phyloP scores from a whole-genome alignment of 306 rosid species.

The Corylus americana region DNA sequence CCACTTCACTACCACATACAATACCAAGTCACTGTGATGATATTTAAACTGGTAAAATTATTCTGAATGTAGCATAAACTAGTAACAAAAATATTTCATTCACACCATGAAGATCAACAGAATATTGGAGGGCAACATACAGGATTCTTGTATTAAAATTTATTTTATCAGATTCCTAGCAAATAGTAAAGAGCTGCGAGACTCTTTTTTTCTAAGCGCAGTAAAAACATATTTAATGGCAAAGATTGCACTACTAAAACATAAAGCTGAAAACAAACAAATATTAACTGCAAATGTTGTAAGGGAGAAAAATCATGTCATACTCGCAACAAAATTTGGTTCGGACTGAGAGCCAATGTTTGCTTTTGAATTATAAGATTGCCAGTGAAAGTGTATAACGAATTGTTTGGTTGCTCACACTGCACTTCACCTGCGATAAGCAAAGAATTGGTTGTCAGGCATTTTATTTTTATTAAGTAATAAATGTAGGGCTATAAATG shows the following conservation, averaged over 20 bases:
- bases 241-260: background rate
- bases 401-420: conserved; percentile 96
- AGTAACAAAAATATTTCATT: conserved; percentile 22
- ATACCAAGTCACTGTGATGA: background rate
- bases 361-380: conserved; percentile 78
- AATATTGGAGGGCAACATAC: background rate
- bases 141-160: background rate
- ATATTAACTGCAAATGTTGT: conserved; percentile 13
- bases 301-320: conserved; percentile 27
- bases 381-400: conserved; percentile 90
- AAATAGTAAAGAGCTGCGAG: background rate
- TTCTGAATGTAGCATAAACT: background rate
- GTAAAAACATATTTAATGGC: background rate
- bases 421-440: conserved; percentile 82
- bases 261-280: conserved; percentile 22
- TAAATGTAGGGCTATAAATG: too few species aligned
- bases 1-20: background rate
- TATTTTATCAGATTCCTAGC: background rate
- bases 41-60: background rate
- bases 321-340: conserved; percentile 83
- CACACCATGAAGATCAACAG: conserved; percentile 16
- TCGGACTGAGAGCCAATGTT: conserved; percentile 81
- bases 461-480: background rate
- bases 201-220: background rate
- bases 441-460: conserved; percentile 18